These are phyloP conservation scores for Reticulascus tulasneorum DNA, from an alignment of 2,329 filamentous ascomycete genomes.

Conservation along the genomic window DNA sequence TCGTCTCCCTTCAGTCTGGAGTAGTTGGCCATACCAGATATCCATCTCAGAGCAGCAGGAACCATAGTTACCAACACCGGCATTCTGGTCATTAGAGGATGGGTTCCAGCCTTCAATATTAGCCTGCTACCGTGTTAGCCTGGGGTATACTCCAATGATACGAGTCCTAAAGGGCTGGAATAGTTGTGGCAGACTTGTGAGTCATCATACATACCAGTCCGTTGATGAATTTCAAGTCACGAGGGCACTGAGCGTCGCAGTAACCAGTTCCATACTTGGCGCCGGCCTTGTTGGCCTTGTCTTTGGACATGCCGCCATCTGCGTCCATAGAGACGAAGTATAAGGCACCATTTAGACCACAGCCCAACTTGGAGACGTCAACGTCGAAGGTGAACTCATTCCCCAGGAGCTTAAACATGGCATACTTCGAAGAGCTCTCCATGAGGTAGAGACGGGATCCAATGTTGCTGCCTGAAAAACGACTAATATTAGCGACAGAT, in stretches of 20 bases:
- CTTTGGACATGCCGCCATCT: conserved; percentile 51
- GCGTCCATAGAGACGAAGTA: conserved; percentile 61
- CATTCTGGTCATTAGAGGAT: conserved; percentile 50
- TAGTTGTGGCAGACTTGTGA: background rate
- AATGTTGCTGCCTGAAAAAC: too few species aligned
- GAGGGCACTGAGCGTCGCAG: conserved; percentile 50
- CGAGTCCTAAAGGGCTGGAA: too few species aligned
- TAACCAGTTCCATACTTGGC: conserved; percentile 59
- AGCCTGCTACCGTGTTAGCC: conserved; percentile 26
- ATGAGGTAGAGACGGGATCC: conserved; percentile 62
- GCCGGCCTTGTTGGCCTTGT: conserved; percentile 45
- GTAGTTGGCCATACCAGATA: conserved; percentile 34
- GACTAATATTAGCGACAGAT: too few species aligned
- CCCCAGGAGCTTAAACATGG: conserved; percentile 61
- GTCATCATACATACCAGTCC: conserved; percentile 35
- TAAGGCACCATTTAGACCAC: conserved; percentile 68
- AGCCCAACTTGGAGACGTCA: conserved; percentile 63
- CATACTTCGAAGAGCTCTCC: conserved; percentile 56
- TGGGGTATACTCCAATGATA: too few species aligned
- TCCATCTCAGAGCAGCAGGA: conserved; percentile 63
- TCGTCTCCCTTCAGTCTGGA: too few species aligned
- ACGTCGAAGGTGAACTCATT: conserved; percentile 72
- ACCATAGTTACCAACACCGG: conserved; percentile 46
- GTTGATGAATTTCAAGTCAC: conserved; percentile 55
- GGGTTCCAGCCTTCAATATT: conserved; percentile 50